phyloP scores from a whole-genome alignment of 352 stramenopile genomes.

The Phytopythium mirpurense region DNA sequence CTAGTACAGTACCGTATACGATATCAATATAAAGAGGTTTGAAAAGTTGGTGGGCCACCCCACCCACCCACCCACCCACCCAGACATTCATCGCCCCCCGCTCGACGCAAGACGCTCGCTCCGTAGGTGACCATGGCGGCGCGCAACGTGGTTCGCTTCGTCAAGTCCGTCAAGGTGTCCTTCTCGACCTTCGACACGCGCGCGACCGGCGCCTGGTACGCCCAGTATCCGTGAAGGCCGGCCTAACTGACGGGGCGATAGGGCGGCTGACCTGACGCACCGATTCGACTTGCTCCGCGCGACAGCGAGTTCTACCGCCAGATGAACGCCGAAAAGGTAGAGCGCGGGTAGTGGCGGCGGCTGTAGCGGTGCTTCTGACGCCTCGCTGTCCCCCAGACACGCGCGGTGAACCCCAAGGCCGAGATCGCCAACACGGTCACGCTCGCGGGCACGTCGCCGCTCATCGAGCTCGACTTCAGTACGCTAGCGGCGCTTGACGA shows the following conservation, averaged over 20 bases:
- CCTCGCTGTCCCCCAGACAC: slow-evolving; percentile 30
- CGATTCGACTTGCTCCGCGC: too few species aligned
- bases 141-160: slow-evolving; percentile 80
- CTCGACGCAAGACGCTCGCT: not conserved
- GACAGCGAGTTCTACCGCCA: slow-evolving; percentile 83
- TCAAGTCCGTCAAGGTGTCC: slow-evolving; percentile 81
- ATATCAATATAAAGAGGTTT: not conserved
- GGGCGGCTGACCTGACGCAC: too few species aligned
- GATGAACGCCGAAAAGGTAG: slow-evolving; percentile 71
- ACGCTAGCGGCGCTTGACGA: too few species aligned
- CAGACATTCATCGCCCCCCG: not conserved
- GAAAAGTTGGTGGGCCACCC: not conserved
- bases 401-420: slow-evolving; percentile 74
- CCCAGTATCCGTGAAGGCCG: too few species aligned
- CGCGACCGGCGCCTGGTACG: slow-evolving; percentile 70
- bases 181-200: slow-evolving; percentile 79
- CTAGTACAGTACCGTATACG: slow-evolving; percentile 1
- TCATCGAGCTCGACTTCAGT: slow-evolving; percentile 84
- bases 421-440: slow-evolving; percentile 59
- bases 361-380: too few species aligned
- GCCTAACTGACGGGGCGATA: not conserved
- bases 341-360: too few species aligned
- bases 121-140: slow-evolving; percentile 47
- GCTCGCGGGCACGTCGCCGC: slow-evolving; percentile 43
- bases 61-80: too few species aligned